A percentile compares a stretch with the other conserved stretches of the same genome.
These are phyloP conservation scores for Boletellus sp. DNA, from an alignment of 768 basidiomycete species.

Conservation along the genomic window DNA sequence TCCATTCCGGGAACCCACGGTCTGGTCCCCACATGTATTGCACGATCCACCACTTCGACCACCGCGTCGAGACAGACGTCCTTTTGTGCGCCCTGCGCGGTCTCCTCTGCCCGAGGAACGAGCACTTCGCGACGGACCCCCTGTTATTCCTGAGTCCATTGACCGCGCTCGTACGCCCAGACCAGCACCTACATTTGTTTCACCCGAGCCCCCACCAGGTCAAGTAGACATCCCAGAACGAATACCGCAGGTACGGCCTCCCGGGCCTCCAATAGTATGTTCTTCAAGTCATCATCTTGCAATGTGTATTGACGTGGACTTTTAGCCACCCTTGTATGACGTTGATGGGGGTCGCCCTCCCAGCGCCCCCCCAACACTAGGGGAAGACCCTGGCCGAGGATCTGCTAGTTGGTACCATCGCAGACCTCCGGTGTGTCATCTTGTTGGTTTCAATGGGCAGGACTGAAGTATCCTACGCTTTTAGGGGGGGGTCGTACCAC, in stretches of 20 bases:
- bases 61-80: slow-evolving; percentile 3
- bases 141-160: slow-evolving; percentile 9
- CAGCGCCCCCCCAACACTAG: slow-evolving; percentile 22
- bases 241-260: slow-evolving; percentile 22
- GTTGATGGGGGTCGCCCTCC: slow-evolving; percentile 14
- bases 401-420: slow-evolving; percentile 24
- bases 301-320: slow-evolving; percentile 3
- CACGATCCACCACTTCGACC: slow-evolving; percentile 12
- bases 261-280: slow-evolving; percentile 22
- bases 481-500: slow-evolving; percentile 22
- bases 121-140: not conserved
- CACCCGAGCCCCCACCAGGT: slow-evolving; percentile 9
- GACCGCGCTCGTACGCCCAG: slow-evolving; percentile 6
- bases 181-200: not conserved
- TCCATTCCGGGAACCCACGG: slow-evolving; percentile 21
- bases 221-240: slow-evolving; percentile 15
- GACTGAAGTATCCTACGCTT: not conserved
- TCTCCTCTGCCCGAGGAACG: not conserved
- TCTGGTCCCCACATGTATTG: slow-evolving; percentile 19
- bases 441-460: not conserved
- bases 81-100: slow-evolving; percentile 3
- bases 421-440: slow-evolving; percentile 15
- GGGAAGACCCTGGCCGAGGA: slow-evolving; percentile 13
- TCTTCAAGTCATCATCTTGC: not conserved
- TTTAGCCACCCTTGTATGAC: slow-evolving; percentile 24